These are phyloP conservation scores for Boechera retrofracta DNA, from an alignment of 345 rosid species.

Conservation along the genomic window DNA sequence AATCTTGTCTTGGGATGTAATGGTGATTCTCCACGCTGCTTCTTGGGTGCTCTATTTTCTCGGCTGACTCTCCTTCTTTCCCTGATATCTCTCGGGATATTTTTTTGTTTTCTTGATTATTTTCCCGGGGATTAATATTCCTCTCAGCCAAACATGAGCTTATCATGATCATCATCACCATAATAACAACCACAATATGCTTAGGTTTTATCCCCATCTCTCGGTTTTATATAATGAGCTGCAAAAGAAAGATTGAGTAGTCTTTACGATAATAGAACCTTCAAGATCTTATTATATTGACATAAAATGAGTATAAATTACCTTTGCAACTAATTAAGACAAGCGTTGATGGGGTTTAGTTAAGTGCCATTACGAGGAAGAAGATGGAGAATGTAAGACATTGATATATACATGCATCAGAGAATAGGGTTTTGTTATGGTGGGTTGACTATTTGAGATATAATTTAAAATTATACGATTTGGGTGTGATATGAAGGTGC, in stretches of 20 bases:
- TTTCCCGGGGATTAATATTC: conserved; percentile 2
- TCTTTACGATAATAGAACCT: conserved; percentile 2
- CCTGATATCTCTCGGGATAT: background rate
- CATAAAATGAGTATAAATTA: conserved; percentile 17
- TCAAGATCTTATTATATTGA: background rate
- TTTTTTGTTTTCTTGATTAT: conserved; percentile 20
- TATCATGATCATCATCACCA: conserved; percentile 30
- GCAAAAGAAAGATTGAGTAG: background rate
- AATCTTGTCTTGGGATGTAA: conserved; percentile 60
- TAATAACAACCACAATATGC: conserved; percentile 2
- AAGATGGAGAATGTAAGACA: conserved; percentile 10
- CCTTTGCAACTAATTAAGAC: conserved; percentile 9
- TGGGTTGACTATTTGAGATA: conserved; percentile 41
- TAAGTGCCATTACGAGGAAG: background rate
- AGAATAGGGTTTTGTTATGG: conserved; percentile 27
- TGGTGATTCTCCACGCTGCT: conserved; percentile 55
- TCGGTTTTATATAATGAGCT: conserved; percentile 19
- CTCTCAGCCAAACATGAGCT: conserved; percentile 36
- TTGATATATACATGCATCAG: conserved; percentile 13
- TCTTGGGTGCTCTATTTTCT: conserved; percentile 38
- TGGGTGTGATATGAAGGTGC: conserved; percentile 16
- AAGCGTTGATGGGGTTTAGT: conserved; percentile 27
- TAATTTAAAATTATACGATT: conserved; percentile 24
- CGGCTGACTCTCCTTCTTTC: conserved; percentile 26
- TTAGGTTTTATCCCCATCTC: conserved; percentile 21